Evolutionary conservation across 2,329 filamentous ascomycete species (phyloP).

Genomic region (Fusarium camptoceras): DNA sequence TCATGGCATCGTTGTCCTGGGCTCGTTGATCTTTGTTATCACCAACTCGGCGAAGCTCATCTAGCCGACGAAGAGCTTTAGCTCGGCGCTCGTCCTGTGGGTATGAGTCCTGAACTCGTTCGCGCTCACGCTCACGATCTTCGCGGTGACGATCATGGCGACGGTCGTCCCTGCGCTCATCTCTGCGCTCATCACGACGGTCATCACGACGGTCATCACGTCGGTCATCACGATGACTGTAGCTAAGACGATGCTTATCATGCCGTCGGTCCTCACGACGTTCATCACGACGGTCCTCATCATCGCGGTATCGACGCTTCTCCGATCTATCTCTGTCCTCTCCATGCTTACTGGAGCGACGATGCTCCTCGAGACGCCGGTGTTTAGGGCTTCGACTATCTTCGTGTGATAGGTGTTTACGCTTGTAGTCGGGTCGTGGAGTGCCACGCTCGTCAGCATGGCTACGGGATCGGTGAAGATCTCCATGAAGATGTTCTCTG

Average conservation of each 20-base stretch:
- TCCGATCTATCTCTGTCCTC: conserved; percentile 53
- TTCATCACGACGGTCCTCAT: conserved; percentile 42
- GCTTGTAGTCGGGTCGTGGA: conserved; percentile 67
- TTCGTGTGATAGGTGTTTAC: conserved; percentile 68
- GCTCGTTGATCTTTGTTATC: conserved; percentile 63
- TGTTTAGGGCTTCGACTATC: conserved; percentile 58
- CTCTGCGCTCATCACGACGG: conserved; percentile 28
- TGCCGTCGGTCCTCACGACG: conserved; percentile 38
- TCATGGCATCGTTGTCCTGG: conserved; percentile 59
- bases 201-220: conserved; percentile 33
- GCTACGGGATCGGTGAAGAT: conserved; percentile 64
- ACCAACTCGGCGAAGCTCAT: conserved; percentile 59
- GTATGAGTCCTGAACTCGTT: conserved; percentile 45
- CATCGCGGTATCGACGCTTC: conserved; percentile 42
- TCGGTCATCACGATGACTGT: conserved; percentile 28
- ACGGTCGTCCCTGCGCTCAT: conserved; percentile 36
- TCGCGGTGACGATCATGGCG: conserved; percentile 41
- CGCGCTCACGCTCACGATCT: conserved; percentile 40
- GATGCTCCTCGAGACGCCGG: conserved; percentile 56
- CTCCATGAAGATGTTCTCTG: conserved; percentile 58
- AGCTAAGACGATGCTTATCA: conserved; percentile 41
- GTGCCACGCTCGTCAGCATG: conserved; percentile 64
- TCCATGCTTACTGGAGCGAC: conserved; percentile 53
- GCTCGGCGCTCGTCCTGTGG: conserved; percentile 56
- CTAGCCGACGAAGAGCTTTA: conserved; percentile 56